phyloP scores from a whole-genome alignment of 495 filamentous ascomycete species.

The Viridothelium virens region DNA sequence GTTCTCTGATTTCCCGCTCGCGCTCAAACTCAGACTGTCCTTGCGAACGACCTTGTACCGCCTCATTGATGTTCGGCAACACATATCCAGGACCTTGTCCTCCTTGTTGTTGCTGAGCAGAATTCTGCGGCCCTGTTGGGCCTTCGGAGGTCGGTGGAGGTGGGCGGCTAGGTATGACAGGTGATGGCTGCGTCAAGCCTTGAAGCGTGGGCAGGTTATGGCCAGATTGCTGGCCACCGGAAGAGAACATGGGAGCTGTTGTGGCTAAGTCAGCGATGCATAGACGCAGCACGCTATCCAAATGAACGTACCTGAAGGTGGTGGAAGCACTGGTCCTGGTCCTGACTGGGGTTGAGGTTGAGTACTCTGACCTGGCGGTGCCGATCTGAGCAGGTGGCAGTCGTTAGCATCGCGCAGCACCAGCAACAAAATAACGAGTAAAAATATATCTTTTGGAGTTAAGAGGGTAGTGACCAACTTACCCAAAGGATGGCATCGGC shows the following conservation, averaged over 20 bases:
- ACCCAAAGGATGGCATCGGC: conserved; percentile 4
- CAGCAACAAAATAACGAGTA: neutral
- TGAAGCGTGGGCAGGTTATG: conserved; percentile 5
- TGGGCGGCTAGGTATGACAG: neutral
- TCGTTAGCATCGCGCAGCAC: neutral
- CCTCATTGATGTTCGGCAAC: conserved; percentile 7
- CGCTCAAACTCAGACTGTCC: conserved; percentile 1
- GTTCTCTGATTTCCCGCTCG: conserved; percentile 3
- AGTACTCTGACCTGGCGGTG: neutral
- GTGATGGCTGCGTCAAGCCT: conserved; percentile 1
- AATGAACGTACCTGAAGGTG: neutral
- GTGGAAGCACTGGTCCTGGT: conserved; percentile 7
- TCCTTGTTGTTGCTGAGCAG: conserved; percentile 1
- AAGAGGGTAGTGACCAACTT: neutral
- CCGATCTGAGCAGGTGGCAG: neutral
- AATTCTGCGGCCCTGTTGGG: neutral
- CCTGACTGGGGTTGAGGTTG: neutral
- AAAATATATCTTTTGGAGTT: neutral
- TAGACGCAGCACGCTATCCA: neutral
- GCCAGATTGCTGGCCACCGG: conserved; percentile 2
- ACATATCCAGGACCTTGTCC: conserved; percentile 5
- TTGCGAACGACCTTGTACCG: conserved; percentile 6
- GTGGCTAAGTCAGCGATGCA: neutral
- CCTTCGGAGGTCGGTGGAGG: neutral
- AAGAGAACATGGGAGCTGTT: conserved; percentile 2